Base-by-base conservation (phyloP, 2,329 filamentous ascomycete genomes). In the Penicillium corylophilum region DNA sequence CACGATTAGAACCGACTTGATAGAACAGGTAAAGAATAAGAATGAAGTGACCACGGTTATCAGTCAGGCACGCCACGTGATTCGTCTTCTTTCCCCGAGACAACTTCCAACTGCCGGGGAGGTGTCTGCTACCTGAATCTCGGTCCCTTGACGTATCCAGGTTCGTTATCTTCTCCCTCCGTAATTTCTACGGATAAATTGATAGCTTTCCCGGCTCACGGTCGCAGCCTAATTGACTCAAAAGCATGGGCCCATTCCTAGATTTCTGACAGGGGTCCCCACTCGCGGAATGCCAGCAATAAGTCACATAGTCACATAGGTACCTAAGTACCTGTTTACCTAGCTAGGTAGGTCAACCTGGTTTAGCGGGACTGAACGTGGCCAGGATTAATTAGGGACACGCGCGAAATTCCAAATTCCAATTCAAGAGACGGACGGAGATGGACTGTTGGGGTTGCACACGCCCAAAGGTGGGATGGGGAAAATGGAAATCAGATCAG, bases 361-460 rank as follows among this genome's bases (percentile, higher is more conserved):
- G 26, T 8, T 10, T 20, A 38, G 9, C 35, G 10, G 12, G 20
- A 13, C 29, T 7, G 7, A 22, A 12, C 12, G 23, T 16, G 39
- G 39, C 22, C 13, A 16, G 22, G 4, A 41, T 48, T 42, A 42
- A 42, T 48, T 42, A 18, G 18, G n/a, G 28, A 28, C 26, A 10
- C 26, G 18, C 39, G 6, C 39, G 9, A 8, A 26, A 20, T 26
- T n/a, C n/a, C n/a, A n/a, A n/a, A n/a, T n/a, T n/a, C n/a, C n/a
- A n/a, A n/a, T n/a, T 20, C 31, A 29, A 26, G 46, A 42, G 39
- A 43, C 36, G 24, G 15, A 22, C 46, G 42, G 46, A 29, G 39
- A 42, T 48, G 38, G 24, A 29, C 13, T 15, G 39, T 41, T 41
- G 39, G 39, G 39, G 39, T 41, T 41, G 39, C 39, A 41, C 39